These are phyloP conservation scores for Neonectria punicea DNA, from an alignment of 2,329 filamentous ascomycete genomes.

Conservation along the genomic window DNA sequence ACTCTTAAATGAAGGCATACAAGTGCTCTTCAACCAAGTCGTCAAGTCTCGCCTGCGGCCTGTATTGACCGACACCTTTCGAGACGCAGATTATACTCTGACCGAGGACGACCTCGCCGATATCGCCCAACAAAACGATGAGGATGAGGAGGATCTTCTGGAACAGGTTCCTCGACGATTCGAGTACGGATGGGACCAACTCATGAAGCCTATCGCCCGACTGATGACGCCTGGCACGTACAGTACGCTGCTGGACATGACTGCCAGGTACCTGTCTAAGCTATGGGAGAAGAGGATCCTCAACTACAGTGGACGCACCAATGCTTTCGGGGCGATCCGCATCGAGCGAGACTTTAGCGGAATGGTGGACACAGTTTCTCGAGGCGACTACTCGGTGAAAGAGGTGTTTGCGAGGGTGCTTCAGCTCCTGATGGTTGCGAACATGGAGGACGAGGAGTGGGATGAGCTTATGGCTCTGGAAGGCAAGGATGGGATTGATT, in stretches of 20 bases:
- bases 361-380: slow-evolving; percentile 74
- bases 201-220: slow-evolving; percentile 86
- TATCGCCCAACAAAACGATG: slow-evolving; percentile 63
- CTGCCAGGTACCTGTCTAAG: slow-evolving; percentile 78
- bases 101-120: slow-evolving; percentile 70
- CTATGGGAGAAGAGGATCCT: slow-evolving; percentile 90
- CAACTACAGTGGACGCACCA: slow-evolving; percentile 81
- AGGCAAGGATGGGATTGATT: slow-evolving; percentile 73
- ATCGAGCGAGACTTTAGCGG: slow-evolving; percentile 86
- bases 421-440: slow-evolving; percentile 87
- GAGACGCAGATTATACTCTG: slow-evolving; percentile 87
- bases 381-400: slow-evolving; percentile 79
- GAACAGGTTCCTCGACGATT: slow-evolving; percentile 83
- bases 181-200: slow-evolving; percentile 83
- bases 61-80: slow-evolving; percentile 87
- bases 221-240: slow-evolving; percentile 84
- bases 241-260: slow-evolving; percentile 77
- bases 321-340: slow-evolving; percentile 81
- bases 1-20: slow-evolving; percentile 83
- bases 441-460: slow-evolving; percentile 97
- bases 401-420: slow-evolving; percentile 80
- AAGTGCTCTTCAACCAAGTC: slow-evolving; percentile 88
- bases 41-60: slow-evolving; percentile 86
- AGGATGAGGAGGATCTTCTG: slow-evolving; percentile 63
- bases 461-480: slow-evolving; percentile 71